Evolutionary conservation across 495 filamentous ascomycete species (phyloP), one percentile per base, ranked within the genome.

Genomic region (Talaromyces adpressus): DNA sequence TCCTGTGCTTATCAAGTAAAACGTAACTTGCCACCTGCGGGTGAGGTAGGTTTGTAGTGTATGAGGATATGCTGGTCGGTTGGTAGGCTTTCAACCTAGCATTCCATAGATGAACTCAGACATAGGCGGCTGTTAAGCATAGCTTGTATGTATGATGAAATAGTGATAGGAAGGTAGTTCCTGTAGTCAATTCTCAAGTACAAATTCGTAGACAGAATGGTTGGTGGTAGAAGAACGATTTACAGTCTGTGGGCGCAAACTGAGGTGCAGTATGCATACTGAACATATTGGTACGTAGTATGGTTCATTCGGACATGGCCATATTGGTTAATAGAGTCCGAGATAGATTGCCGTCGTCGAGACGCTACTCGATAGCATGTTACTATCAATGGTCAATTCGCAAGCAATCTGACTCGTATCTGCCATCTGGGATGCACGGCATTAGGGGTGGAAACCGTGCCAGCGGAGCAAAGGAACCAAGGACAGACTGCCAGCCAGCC

Each of bases 251-350:
- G 57, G 57, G 57, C 57, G 57, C 29, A 29, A 32, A 11, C n/a
- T 59, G 57, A 34, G 57, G 57, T 59, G 57, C 57, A 59, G 57
- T 14, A 36, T 59, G 57, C 57, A 59, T n/a, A 16, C 1, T 16
- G 36, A 9, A 34, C 34, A 18, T 29, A n/a, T 20, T 59, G 30
- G 4, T 11, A 6, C 27, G 12, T 39, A 27, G 11, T 36, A 12
- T 36, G 32, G 16, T 18, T 34, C 57, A 36, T 20, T 39, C 57
- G 57, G 57, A 41, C n/a, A 49, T 49, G 36, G 45, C 45, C 45
- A 49, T 49, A 18, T 20, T 18, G 18, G 45, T 49, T 7, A 6
- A 49, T 18, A 49, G 4, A 20, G 2, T 7, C n/a, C 45, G 45
- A 49, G 14, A 18, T 45, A 18, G 16, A 6, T 18, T 45, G 39